Conservation (phyloP, 495 filamentous ascomycete genomes). For the Xanthoparmelia taractica region DNA sequence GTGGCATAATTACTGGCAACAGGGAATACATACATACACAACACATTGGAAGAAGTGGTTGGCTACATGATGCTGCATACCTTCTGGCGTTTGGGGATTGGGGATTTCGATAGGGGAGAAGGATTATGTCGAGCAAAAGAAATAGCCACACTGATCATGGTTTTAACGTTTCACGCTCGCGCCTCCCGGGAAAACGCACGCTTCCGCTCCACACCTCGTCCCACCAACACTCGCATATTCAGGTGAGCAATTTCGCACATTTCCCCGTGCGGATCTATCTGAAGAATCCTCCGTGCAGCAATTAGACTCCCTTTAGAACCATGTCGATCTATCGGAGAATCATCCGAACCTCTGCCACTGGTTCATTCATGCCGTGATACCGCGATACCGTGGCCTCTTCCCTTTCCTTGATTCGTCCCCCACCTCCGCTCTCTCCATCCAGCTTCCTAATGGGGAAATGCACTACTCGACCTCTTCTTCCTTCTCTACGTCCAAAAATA, state of each 20-base stretch:
- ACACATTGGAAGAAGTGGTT: neutral
- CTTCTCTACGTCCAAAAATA: neutral
- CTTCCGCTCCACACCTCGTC: neutral
- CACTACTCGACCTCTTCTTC: neutral
- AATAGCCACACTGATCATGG: neutral
- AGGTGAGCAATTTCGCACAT: neutral
- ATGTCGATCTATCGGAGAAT: neutral
- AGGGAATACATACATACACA: neutral
- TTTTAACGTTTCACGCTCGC: neutral
- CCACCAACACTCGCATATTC: neutral
- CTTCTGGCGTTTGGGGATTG: neutral
- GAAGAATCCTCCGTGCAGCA: neutral
- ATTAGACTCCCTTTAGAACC: neutral
- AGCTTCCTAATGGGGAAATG: neutral
- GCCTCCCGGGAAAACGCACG: neutral
- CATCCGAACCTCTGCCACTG: neutral
- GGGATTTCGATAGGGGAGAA: neutral
- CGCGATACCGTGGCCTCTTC: neutral
- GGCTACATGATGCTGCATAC: slow-evolving; percentile 5
- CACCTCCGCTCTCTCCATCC: neutral
- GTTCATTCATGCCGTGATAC: neutral
- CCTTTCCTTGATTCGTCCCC: neutral
- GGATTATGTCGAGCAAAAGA: neutral
- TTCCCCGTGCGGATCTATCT: neutral
- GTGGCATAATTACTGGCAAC: neutral